A percentile compares a stretch with the other conserved stretches of the same genome.
These are phyloP conservation scores for Yamadazyma paraphyllophila DNA, from an alignment of 805 yeast genomes.

Conservation along the genomic window DNA sequence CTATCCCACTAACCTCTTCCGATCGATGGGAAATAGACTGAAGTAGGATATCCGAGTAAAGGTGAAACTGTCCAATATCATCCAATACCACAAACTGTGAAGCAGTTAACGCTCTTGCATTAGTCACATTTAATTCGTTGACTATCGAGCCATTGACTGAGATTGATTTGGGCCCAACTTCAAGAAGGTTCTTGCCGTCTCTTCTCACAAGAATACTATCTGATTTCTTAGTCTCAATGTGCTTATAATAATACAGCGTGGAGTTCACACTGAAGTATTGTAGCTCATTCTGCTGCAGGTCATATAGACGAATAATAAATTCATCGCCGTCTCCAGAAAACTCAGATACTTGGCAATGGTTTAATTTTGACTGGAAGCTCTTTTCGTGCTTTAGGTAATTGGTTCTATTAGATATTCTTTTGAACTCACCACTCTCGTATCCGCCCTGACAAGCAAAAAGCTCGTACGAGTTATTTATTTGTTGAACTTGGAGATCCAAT, in stretches of 20 bases:
- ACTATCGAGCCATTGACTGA: conserved; percentile 1
- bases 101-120: conserved; percentile 2
- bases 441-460: conserved; percentile 34
- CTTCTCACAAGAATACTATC: background rate
- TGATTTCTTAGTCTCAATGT: conserved; percentile 3
- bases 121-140: background rate
- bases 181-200: background rate
- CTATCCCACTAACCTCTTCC: conserved; percentile 13
- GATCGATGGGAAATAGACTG: conserved; percentile 4
- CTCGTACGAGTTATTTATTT: conserved; percentile 5
- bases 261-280: conserved; percentile 3
- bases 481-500: conserved; percentile 20
- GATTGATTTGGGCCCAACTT: background rate
- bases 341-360: background rate
- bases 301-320: background rate
- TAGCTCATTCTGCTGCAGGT: background rate
- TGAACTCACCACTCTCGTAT: conserved; percentile 31
- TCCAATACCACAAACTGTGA: conserved; percentile 7
- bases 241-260: background rate
- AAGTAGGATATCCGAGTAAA: conserved; percentile 3
- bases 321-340: background rate
- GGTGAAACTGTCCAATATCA: conserved; percentile 5
- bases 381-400: conserved; percentile 1
- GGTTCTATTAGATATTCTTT: conserved; percentile 10
- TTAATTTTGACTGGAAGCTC: background rate